phyloP scores from a whole-genome alignment of 2,329 filamentous ascomycete genomes.

The Ophiosphaerella korrae region DNA sequence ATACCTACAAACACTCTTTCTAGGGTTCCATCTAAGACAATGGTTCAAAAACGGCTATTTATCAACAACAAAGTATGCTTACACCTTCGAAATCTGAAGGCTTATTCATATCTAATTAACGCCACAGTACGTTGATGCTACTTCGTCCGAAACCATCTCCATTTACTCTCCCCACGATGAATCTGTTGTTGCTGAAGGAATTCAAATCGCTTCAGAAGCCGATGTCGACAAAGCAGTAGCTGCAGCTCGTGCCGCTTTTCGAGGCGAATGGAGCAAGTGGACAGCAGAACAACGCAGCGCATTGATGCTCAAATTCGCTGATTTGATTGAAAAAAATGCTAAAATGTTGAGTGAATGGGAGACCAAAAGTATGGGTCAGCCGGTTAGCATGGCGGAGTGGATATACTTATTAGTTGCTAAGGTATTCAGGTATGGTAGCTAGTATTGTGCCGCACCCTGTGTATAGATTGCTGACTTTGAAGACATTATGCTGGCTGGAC shows the following conservation, averaged over 20 bases:
- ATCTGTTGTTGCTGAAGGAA: slow-evolving; percentile 24
- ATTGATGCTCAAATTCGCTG: slow-evolving; percentile 30
- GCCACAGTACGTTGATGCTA: slow-evolving; percentile 27
- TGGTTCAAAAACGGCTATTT: slow-evolving; percentile 27
- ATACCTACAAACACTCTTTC: no score
- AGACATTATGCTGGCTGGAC: slow-evolving; percentile 27
- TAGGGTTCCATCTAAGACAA: not conserved
- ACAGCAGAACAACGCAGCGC: slow-evolving; percentile 26
- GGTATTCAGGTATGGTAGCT: slow-evolving; percentile 17
- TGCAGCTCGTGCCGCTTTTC: slow-evolving; percentile 29
- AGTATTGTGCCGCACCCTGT: not conserved
- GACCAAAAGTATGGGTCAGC: slow-evolving; percentile 23
- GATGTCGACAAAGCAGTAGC: slow-evolving; percentile 37
- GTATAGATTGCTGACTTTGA: not conserved
- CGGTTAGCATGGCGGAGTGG: slow-evolving; percentile 10
- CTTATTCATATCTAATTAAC: not conserved
- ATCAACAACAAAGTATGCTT: slow-evolving; percentile 35
- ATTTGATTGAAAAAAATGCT: slow-evolving; percentile 26
- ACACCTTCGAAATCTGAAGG: not conserved
- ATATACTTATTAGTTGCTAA: slow-evolving; percentile 10
- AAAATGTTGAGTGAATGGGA: slow-evolving; percentile 15
- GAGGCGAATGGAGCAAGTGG: slow-evolving; percentile 27
- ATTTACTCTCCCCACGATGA: slow-evolving; percentile 34
- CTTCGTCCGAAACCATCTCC: slow-evolving; percentile 24
- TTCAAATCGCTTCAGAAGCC: slow-evolving; percentile 24